phyloP scores from a whole-genome alignment of 2,329 filamentous ascomycete genomes.

The Xylariales sp. region DNA sequence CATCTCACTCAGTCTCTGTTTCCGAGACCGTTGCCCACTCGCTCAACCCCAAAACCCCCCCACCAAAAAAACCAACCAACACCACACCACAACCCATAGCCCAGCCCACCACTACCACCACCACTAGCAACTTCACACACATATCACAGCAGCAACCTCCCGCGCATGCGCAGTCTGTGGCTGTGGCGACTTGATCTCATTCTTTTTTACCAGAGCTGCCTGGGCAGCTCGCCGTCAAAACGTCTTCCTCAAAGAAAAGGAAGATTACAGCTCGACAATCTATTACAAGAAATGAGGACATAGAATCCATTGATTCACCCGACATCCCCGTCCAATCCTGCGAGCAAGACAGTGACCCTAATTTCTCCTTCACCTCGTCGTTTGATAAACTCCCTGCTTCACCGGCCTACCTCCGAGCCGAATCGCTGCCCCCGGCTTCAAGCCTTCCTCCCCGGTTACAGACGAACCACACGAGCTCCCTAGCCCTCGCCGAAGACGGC shows the following conservation, averaged over 20 bases:
- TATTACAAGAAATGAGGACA: conserved; percentile 55
- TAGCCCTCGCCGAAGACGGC: conserved; percentile 61
- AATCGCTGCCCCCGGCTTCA: conserved; percentile 58
- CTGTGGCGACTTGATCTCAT: conserved; percentile 29
- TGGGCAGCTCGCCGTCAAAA: conserved; percentile 75
- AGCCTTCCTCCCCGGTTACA: conserved; percentile 66
- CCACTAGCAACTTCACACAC: neutral
- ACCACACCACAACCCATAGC: neutral
- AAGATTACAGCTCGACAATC: conserved; percentile 67
- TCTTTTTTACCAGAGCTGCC: conserved; percentile 62
- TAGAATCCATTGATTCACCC: conserved; percentile 49
- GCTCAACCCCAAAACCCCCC: neutral
- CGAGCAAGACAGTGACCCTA: conserved; percentile 61
- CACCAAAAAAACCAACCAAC: neutral
- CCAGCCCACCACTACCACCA: neutral
- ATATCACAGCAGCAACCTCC: conserved; percentile 5
- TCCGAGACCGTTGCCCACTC: conserved; percentile 10
- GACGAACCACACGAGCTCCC: conserved; percentile 55
- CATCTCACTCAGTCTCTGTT: neutral
- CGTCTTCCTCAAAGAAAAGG: conserved; percentile 80
- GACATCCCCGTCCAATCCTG: conserved; percentile 65
- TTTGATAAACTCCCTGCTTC: conserved; percentile 55
- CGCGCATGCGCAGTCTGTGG: conserved; percentile 22
- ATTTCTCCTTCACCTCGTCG: conserved; percentile 62
- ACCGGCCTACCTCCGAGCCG: conserved; percentile 46